Evolutionary conservation across 192 early-diverging fungal species (phyloP).

Genomic region (Kickxella alabastrina): DNA sequence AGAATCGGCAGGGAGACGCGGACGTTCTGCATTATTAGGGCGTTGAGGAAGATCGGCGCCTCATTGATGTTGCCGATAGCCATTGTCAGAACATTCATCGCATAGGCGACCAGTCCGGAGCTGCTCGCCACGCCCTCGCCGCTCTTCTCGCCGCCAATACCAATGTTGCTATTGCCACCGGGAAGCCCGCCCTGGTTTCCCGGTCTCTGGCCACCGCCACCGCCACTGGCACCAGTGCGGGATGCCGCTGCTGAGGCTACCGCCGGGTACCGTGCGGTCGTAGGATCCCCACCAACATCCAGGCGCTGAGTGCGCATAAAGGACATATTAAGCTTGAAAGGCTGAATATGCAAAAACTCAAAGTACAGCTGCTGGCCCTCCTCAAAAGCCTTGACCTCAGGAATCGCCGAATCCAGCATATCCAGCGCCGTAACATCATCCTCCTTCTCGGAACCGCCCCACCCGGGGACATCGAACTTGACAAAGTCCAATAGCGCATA

Average conservation of each 20-base stretch:
- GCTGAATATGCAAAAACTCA: slow-evolving; percentile 90
- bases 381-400: slow-evolving; percentile 66
- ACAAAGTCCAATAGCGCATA: slow-evolving; percentile 81
- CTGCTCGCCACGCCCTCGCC: slow-evolving; percentile 42
- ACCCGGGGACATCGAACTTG: slow-evolving; percentile 64
- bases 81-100: slow-evolving; percentile 89
- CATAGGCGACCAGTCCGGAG: slow-evolving; percentile 50
- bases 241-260: slow-evolving; percentile 1
- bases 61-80: slow-evolving; percentile 96
- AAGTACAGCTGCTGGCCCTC: slow-evolving; percentile 82
- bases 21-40: slow-evolving; percentile 84
- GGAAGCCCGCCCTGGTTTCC: background rate
- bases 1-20: slow-evolving; percentile 73
- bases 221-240: background rate
- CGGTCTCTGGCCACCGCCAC: slow-evolving; percentile 11
- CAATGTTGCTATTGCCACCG: slow-evolving; percentile 5
- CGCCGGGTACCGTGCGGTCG: slow-evolving; percentile 7
- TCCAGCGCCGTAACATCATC: slow-evolving; percentile 12
- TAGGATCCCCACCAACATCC: slow-evolving; percentile 28
- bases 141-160: slow-evolving; percentile 10
- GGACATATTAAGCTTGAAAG: slow-evolving; percentile 93
- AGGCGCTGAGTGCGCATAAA: slow-evolving; percentile 73
- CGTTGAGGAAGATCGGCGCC: slow-evolving; percentile 86
- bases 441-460: slow-evolving; percentile 4
- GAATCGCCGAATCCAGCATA: slow-evolving; percentile 55